Evolutionary conservation across 83 land plant genomes (phyloP).

Genomic region (Larix sibirica): DNA sequence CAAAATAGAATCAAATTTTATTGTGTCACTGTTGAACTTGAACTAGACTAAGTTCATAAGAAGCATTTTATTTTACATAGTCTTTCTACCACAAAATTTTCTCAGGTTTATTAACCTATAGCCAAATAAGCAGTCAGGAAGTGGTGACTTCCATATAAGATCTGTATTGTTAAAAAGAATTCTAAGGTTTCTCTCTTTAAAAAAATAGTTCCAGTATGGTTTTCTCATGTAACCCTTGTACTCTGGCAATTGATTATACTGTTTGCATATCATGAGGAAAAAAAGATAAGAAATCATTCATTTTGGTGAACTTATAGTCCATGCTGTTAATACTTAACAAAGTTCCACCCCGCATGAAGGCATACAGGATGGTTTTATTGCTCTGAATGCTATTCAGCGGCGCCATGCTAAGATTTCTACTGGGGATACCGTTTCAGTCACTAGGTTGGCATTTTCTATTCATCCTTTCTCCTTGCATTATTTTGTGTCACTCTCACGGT

Average conservation of each 20-base stretch:
- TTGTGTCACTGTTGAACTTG: background rate
- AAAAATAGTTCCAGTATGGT: background rate
- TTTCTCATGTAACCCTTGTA: background rate
- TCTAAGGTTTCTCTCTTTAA: background rate
- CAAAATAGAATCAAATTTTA: background rate
- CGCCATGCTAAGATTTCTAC: slow-evolving; percentile 62
- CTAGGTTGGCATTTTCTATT: slow-evolving; percentile 29
- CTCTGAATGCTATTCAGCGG: slow-evolving; percentile 72
- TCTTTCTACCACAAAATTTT: background rate
- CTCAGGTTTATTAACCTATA: background rate
- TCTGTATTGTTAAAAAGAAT: background rate
- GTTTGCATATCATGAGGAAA: background rate
- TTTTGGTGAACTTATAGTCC: background rate
- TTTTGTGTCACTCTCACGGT: background rate
- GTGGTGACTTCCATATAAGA: background rate
- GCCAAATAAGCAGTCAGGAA: background rate
- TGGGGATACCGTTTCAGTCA: slow-evolving; percentile 51
- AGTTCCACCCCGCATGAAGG: slow-evolving; percentile 45
- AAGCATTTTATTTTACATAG: background rate
- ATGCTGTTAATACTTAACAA: slow-evolving; percentile 36
- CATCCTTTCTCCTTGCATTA: background rate
- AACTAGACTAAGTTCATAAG: background rate
- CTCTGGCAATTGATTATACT: background rate
- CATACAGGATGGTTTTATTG: slow-evolving; percentile 44
- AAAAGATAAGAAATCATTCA: too few relatives aligned